Base-by-base conservation (phyloP, 768 basidiomycete genomes). In the Boletus barrowsii region DNA sequence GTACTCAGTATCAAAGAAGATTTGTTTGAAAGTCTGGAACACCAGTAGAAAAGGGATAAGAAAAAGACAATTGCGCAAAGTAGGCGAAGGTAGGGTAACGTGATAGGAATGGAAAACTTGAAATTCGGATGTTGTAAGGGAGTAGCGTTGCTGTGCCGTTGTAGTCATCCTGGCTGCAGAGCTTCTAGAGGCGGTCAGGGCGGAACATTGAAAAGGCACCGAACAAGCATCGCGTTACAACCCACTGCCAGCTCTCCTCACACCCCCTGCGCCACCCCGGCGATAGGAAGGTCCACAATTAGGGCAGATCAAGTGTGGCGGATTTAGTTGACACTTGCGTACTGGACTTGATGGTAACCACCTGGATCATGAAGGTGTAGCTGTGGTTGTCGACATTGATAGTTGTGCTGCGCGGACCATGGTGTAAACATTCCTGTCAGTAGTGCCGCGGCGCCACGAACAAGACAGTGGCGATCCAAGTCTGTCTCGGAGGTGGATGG, bases 371-470 rank as follows among this genome's bases (percentile, higher is more conserved):
- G 56, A 30, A n/a, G n/a, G n/a, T 48, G 39, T 10, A 15, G 14
- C 29, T 51, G 55, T 29, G 39, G 15, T 13, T 15, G 40, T 10
- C 39, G 53, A 24, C 37, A 17, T 4, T 39, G 45, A n/a, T 30
- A 32, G 22, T 18, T 51, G 18, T 30, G 47, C 42, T 39, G 43
- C 20, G 10, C 45, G 36, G 55, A n/a, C 40, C 49, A 64, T 5
- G 65, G 62, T 2, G 51, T 55, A 17, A 55, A 49, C n/a, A 54
- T 49, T 11, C 49, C 51, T 2, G 53, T 61, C 32, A 67, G 5
- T 2, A 64, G 36, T 26, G 36, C 47, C 10, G 44, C 49, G 10
- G 44, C 55, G 9, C 62, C 58, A 47, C 65, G 64, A n/a, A 40
- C 47, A 14, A 55, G 4, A 11, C 43, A 39, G 35, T 67, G 59